A percentile compares a stretch with the other conserved stretches of the same genome.
Conservation (phyloP, 352 stramenopile species). For the Halophytophthora polymorphica region DNA sequence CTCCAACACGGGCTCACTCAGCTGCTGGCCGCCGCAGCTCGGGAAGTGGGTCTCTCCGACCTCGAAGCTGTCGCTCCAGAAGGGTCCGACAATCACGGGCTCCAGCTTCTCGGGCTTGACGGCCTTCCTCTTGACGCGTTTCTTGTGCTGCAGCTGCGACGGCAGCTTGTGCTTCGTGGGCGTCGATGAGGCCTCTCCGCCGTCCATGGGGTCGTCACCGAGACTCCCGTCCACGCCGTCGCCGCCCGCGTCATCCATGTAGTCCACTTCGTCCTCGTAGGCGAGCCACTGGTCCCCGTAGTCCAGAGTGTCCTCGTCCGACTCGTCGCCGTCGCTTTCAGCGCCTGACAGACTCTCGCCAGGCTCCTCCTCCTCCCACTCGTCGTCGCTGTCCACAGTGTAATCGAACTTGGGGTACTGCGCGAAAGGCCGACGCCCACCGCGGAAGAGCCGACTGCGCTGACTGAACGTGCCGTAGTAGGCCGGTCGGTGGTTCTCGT, state of each 20-base stretch:
- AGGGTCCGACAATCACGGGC: slow-evolving; percentile 59
- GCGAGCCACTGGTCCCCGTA: slow-evolving; percentile 85
- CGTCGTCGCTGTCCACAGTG: slow-evolving; percentile 78
- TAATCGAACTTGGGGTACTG: slow-evolving; percentile 74
- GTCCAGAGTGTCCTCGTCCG: slow-evolving; percentile 76
- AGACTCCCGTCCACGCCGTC: slow-evolving; percentile 9
- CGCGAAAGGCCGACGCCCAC: slow-evolving; percentile 61
- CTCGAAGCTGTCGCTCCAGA: slow-evolving; percentile 17
- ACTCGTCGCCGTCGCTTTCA: slow-evolving; percentile 72
- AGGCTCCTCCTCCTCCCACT: slow-evolving; percentile 88
- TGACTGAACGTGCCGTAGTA: slow-evolving; percentile 80
- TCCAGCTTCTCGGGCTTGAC: slow-evolving; percentile 68
- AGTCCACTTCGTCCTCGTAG: slow-evolving; percentile 87
- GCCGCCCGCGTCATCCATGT: slow-evolving; percentile 49
- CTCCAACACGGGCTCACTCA: slow-evolving; percentile 40
- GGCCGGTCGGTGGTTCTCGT: slow-evolving; percentile 78
- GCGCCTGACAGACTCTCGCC: slow-evolving; percentile 78
- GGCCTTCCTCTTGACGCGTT: slow-evolving; percentile 47
- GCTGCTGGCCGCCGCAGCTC: slow-evolving; percentile 22
- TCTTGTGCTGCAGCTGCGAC: slow-evolving; percentile 47
- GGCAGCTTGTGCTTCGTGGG: slow-evolving; percentile 52
- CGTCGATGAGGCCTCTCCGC: slow-evolving; percentile 20
- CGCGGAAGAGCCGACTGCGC: slow-evolving; percentile 47
- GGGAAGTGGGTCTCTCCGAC: slow-evolving; percentile 16
- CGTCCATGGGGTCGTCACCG: slow-evolving; percentile 18